phyloP scores from a whole-genome alignment of 1,284 basidiomycete species.

The Trichosporon sp. region DNA sequence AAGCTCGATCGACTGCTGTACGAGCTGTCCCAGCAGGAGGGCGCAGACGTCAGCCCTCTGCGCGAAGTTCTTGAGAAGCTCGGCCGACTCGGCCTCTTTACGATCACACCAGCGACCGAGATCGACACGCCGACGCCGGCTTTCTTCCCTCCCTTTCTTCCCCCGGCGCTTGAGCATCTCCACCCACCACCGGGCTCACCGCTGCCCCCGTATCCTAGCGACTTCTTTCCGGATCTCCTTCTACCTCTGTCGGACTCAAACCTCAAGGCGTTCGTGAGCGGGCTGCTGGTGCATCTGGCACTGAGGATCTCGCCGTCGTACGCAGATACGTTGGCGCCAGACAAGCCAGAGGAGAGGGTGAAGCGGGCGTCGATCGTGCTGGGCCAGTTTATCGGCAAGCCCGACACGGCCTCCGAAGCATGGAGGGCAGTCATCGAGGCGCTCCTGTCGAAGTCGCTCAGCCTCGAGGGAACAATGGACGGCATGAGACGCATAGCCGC shows the following conservation, averaged over 20 bases:
- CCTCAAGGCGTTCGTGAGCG: conserved; percentile 23
- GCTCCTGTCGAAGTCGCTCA: conserved; percentile 1
- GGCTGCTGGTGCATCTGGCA: conserved; percentile 26
- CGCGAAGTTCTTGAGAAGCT: conserved; percentile 29
- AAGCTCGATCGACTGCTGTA: conserved; percentile 38
- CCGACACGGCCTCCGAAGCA: conserved; percentile 27
- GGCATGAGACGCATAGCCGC: conserved; percentile 29
- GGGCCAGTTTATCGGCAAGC: conserved; percentile 24
- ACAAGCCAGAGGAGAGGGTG: conserved; percentile 21
- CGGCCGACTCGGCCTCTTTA: conserved; percentile 28
- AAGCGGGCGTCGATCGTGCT: conserved; percentile 24
- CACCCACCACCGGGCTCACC: conserved; percentile 51
- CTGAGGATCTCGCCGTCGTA: conserved; percentile 11
- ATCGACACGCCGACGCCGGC: conserved; percentile 22
- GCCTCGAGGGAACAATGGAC: neutral
- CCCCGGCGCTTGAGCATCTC: conserved; percentile 47
- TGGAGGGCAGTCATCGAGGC: conserved; percentile 26
- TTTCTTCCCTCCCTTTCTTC: conserved; percentile 31
- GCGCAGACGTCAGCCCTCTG: conserved; percentile 13
- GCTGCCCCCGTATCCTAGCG: conserved; percentile 54
- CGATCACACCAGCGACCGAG: conserved; percentile 2
- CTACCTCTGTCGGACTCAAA: conserved; percentile 54
- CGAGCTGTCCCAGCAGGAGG: conserved; percentile 54
- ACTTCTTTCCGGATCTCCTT: conserved; percentile 60
- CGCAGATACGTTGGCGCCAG: conserved; percentile 4